These are phyloP conservation scores for Litsea cubeba DNA, from an alignment of 164 flowering plant species.

Conservation along the genomic window DNA sequence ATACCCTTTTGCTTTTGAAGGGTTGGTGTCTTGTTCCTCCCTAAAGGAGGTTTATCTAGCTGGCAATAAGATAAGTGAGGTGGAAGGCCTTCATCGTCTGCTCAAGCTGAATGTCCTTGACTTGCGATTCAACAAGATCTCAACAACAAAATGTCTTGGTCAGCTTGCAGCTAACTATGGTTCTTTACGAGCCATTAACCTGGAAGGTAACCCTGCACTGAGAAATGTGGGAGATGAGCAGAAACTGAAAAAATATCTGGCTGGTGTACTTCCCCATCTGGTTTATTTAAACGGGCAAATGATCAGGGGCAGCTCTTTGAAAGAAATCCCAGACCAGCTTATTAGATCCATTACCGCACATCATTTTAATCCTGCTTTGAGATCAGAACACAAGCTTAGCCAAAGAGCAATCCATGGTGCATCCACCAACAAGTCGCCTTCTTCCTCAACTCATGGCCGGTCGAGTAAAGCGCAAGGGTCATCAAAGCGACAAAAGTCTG, in stretches of 20 bases:
- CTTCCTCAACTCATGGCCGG: slow-evolving; percentile 19
- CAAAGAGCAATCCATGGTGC: slow-evolving; percentile 46
- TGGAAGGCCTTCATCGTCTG: neutral
- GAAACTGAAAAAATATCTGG: slow-evolving; percentile 55
- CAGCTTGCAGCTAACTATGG: slow-evolving; percentile 58
- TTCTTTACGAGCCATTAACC: slow-evolving; percentile 73
- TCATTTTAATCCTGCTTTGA: slow-evolving; percentile 24
- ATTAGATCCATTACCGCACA: too few relatives aligned
- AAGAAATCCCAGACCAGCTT: slow-evolving; percentile 51
- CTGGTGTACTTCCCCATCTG: slow-evolving; percentile 65
- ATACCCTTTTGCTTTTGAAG: neutral
- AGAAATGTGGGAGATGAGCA: slow-evolving; percentile 87
- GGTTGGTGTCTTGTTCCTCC: neutral
- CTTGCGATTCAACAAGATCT: neutral
- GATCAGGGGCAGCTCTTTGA: slow-evolving; percentile 47
- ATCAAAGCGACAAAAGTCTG: too few relatives aligned
- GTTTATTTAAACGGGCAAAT: slow-evolving; percentile 65
- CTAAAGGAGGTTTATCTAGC: slow-evolving; percentile 1
- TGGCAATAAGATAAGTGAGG: slow-evolving; percentile 3
- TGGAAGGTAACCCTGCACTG: slow-evolving; percentile 79
- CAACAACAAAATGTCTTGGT: neutral
- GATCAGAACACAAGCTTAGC: slow-evolving; percentile 50
- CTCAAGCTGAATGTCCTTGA: neutral
- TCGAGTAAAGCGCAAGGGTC: too few relatives aligned
- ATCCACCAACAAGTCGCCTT: slow-evolving; percentile 28